Base-by-base conservation (phyloP, 2,329 filamentous ascomycete genomes). In the Aspergillus hiratsukae region DNA sequence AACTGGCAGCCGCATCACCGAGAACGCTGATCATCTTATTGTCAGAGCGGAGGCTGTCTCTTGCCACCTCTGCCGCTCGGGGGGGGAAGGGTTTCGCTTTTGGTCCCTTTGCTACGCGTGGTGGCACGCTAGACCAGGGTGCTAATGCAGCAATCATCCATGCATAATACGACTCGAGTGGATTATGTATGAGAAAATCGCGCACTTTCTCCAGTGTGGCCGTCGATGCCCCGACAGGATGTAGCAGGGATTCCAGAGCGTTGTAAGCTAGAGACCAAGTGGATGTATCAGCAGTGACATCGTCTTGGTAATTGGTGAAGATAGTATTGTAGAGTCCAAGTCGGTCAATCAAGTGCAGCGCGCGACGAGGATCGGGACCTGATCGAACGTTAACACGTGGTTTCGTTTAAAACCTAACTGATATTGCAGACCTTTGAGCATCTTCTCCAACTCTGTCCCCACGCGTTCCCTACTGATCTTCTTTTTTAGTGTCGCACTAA, bases 381-480 rank as follows among this genome's bases (percentile, higher is more conserved):
- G 27, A 6, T 46, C 25, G 3, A 6, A 21, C 45, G 35, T 58
- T 8, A 53, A 46, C 58, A 28, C 25, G 28, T 9, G 56, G 25
- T 23, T 45, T 7, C 31, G n/a, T n/a, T 28, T 25, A 3, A 48
- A 25, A 27, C 14, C 28, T n/a, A 3, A 37, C 21, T 9, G 28
- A 40, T 28, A 3, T 48, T 23, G 60, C 66, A 56, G 69, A 83
- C 89, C 88, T 73, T 85, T 87, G 19, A 97, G 78, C 86, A 96
- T 96, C 79, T 97, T 97, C 68, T 93, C 89, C 3, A 97, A 67
- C 70, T 99, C 94, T 3, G 88, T 83, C 0, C 91, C 90, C 1
- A 99, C 87, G 56, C 94, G 82, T 73, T 99, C 94, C 54, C 91
- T 85, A 67, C 90, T 97, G 63, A 99, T 97, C 72, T 99, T 99